Conservation (phyloP, 495 filamentous ascomycete species). For the Annulohypoxylon maeteangense region DNA sequence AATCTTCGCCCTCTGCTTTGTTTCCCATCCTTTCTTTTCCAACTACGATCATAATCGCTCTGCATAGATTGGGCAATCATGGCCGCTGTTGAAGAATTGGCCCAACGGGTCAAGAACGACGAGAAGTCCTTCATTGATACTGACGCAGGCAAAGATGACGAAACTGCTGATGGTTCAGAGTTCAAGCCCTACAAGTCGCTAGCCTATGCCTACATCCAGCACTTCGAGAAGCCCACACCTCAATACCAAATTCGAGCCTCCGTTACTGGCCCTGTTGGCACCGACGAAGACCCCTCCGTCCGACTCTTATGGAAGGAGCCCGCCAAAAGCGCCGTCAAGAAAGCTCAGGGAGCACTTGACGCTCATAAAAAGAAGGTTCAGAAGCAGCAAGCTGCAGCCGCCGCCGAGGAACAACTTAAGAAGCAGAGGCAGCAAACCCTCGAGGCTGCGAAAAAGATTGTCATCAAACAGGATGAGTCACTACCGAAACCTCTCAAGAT, state of each 20-base stretch:
- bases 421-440: conserved; percentile 70
- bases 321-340: conserved; percentile 85
- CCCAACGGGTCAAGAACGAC: conserved; percentile 58
- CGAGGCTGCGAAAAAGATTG: conserved; percentile 86
- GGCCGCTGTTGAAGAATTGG: conserved; percentile 53
- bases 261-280: conserved; percentile 69
- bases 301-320: conserved; percentile 79
- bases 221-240: conserved; percentile 66
- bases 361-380: conserved; percentile 80
- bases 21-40: background rate
- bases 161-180: conserved; percentile 72
- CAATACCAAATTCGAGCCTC: conserved; percentile 77
- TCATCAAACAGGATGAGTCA: conserved; percentile 81
- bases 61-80: conserved; percentile 41
- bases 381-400: conserved; percentile 73
- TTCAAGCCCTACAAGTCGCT: conserved; percentile 82
- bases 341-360: conserved; percentile 76
- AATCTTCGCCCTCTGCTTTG: background rate
- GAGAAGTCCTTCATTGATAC: conserved; percentile 81
- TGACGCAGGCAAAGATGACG: conserved; percentile 76
- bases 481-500: conserved; percentile 82
- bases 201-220: conserved; percentile 77
- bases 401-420: conserved; percentile 77
- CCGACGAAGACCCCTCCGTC: conserved; percentile 65
- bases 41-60: background rate